A percentile compares a stretch with the other conserved stretches of the same genome.
Evolutionary conservation across 495 filamentous ascomycete genomes (phyloP).

Genomic region (Endocarpon pusillum): DNA sequence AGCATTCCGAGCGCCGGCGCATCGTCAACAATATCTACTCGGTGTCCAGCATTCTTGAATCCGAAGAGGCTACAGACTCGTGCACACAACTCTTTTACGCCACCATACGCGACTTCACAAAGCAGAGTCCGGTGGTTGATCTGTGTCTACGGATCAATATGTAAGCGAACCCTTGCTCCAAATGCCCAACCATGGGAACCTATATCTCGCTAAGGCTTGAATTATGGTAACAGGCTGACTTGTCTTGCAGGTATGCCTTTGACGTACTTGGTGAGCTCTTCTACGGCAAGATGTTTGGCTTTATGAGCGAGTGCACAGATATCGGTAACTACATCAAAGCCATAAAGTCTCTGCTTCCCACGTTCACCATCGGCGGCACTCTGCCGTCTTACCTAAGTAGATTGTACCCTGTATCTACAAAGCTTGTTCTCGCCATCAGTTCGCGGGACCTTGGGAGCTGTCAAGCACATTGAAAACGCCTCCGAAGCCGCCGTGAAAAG

Average conservation of each 20-base stretch:
- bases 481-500: conserved; percentile 7
- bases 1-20: conserved; percentile 13
- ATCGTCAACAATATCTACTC: conserved; percentile 18
- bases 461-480: conserved; percentile 7
- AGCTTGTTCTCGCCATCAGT: conserved; percentile 5
- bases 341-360: conserved; percentile 12
- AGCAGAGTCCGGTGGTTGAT: conserved; percentile 11
- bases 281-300: conserved; percentile 21
- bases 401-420: conserved; percentile 5
- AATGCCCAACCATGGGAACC: not conserved
- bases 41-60: conserved; percentile 16
- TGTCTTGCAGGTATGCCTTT: conserved; percentile 17
- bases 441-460: conserved; percentile 7
- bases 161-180: conserved; percentile 5
- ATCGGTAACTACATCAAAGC: conserved; percentile 13
- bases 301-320: conserved; percentile 14
- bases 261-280: conserved; percentile 23
- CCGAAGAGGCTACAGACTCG: conserved; percentile 14
- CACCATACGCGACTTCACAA: conserved; percentile 11
- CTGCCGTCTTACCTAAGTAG: conserved; percentile 10
- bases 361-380: conserved; percentile 7
- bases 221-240: too few relatives aligned
- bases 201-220: not conserved
- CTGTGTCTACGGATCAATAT: too few relatives aligned
- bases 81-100: conserved; percentile 13